A percentile compares a stretch with the other conserved stretches of the same genome.
Conservation (phyloP, 2,329 filamentous ascomycete genomes). For the Aspergillaceae sp. region DNA sequence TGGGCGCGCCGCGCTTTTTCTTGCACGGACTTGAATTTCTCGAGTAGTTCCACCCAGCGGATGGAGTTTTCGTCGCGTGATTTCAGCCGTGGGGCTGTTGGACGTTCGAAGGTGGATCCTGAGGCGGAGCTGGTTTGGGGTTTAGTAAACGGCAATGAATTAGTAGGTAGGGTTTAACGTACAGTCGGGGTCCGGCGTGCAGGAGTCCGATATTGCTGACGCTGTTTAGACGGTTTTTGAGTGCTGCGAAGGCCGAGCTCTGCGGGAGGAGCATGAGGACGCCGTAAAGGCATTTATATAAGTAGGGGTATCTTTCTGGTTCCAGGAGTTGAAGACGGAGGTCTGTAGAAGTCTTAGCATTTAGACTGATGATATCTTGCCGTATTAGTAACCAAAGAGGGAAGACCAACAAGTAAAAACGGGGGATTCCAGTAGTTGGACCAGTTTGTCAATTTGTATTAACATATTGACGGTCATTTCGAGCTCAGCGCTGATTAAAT, state of each 20-base stretch:
- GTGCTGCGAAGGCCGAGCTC: conserved; percentile 88
- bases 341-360: conserved; percentile 46
- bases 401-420: conserved; percentile 78
- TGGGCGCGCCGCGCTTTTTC: conserved; percentile 71
- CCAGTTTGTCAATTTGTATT: conserved; percentile 97
- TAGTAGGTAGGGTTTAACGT: conserved; percentile 35
- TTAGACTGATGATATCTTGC: background rate
- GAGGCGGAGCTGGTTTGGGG: conserved; percentile 22
- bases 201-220: conserved; percentile 95
- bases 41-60: conserved; percentile 83
- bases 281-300: conserved; percentile 97
- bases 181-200: conserved; percentile 72
- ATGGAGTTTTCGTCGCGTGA: conserved; percentile 75
- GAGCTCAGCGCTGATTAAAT: conserved; percentile 65
- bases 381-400: conserved; percentile 3
- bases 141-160: conserved; percentile 47
- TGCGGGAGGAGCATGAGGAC: conserved; percentile 97
- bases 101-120: conserved; percentile 55
- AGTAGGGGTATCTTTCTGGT: conserved; percentile 84
- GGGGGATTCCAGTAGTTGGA: conserved; percentile 90
- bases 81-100: conserved; percentile 62
- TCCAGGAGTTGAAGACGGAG: conserved; percentile 90
- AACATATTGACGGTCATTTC: conserved; percentile 99
- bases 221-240: conserved; percentile 94
- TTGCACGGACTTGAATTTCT: conserved; percentile 88